These are phyloP conservation scores for Penicillium brevicompactum DNA, from an alignment of 2,329 filamentous ascomycete genomes.

Conservation along the genomic window DNA sequence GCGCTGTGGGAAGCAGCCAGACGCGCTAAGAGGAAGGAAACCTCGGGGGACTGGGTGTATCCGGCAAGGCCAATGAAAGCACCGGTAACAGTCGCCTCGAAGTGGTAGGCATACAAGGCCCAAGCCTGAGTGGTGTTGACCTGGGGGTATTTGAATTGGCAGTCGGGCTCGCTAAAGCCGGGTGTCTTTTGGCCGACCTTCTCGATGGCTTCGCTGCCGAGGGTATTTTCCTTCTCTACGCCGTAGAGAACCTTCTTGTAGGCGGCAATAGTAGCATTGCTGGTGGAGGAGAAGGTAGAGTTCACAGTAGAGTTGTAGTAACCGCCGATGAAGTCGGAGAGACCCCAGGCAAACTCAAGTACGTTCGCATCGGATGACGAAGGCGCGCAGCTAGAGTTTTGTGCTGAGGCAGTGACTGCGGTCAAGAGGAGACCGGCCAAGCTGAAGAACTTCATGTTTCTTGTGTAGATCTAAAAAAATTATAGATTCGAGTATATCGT, in stretches of 20 bases:
- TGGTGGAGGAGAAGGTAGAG: conserved; percentile 20
- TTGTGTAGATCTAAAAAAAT: not conserved
- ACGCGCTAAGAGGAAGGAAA: conserved; percentile 32
- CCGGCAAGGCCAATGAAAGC: conserved; percentile 31
- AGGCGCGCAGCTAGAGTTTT: conserved; percentile 22
- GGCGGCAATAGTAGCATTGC: conserved; percentile 14
- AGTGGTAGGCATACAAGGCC: conserved; percentile 20
- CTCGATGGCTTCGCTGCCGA: conserved; percentile 28
- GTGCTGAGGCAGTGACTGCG: conserved; percentile 17
- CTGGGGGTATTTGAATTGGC: conserved; percentile 25
- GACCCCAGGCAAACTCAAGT: conserved; percentile 25
- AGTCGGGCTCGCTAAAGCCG: conserved; percentile 21
- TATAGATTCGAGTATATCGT: too few relatives aligned
- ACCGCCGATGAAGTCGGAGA: conserved; percentile 26
- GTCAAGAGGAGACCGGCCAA: conserved; percentile 23
- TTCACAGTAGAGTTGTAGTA: conserved; percentile 33
- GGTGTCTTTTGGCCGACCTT: conserved; percentile 17
- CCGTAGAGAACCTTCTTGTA: conserved; percentile 25
- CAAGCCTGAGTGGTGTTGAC: conserved; percentile 18
- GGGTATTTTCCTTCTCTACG: conserved; percentile 26
- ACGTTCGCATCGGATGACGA: conserved; percentile 22
- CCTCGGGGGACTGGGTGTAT: conserved; percentile 32
- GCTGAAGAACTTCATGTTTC: conserved; percentile 23
- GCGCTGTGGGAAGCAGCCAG: conserved; percentile 30
- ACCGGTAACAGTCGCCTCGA: conserved; percentile 25